phyloP scores from a whole-genome alignment of 1,284 basidiomycete species.

The Rhodotorula sp. region DNA sequence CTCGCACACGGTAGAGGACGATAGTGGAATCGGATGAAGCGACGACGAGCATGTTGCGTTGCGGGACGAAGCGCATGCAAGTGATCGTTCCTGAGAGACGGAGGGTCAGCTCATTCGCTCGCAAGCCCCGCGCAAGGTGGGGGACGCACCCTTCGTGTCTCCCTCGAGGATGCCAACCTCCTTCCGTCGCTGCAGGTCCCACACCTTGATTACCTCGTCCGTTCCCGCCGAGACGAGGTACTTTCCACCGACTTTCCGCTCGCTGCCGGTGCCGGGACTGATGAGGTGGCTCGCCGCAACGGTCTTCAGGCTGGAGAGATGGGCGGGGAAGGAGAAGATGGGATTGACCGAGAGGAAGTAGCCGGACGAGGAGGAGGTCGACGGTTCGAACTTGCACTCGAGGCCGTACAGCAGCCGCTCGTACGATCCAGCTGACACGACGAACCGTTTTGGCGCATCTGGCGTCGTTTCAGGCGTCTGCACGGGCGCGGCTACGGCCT shows the following conservation, averaged over 20 bases:
- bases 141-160: constrained; percentile 57
- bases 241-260: constrained; percentile 66
- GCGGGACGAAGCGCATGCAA: constrained; percentile 78
- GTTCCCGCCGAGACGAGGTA: constrained; percentile 93
- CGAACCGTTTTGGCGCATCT: constrained; percentile 59
- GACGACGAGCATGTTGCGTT: constrained; percentile 75
- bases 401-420: constrained; percentile 94
- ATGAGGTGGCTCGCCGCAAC: constrained; percentile 64
- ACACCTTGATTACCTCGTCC: constrained; percentile 96
- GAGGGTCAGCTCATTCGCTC: not conserved
- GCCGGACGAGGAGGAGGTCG: not conserved
- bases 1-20: constrained; percentile 83
- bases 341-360: constrained; percentile 60
- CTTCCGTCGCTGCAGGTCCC: constrained; percentile 85
- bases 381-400: constrained; percentile 52
- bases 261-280: constrained; percentile 51
- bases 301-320: constrained; percentile 86
- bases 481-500: not conserved
- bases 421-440: constrained; percentile 85
- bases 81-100: constrained; percentile 75
- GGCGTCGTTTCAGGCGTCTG: not conserved
- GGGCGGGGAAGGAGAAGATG: constrained; percentile 93
- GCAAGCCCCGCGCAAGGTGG: too few relatives aligned
- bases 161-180: constrained; percentile 77
- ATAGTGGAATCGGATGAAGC: constrained; percentile 76